Conservation (phyloP, 192 early-diverging fungal species). For the Rhizoclosmatium globosum region DNA sequence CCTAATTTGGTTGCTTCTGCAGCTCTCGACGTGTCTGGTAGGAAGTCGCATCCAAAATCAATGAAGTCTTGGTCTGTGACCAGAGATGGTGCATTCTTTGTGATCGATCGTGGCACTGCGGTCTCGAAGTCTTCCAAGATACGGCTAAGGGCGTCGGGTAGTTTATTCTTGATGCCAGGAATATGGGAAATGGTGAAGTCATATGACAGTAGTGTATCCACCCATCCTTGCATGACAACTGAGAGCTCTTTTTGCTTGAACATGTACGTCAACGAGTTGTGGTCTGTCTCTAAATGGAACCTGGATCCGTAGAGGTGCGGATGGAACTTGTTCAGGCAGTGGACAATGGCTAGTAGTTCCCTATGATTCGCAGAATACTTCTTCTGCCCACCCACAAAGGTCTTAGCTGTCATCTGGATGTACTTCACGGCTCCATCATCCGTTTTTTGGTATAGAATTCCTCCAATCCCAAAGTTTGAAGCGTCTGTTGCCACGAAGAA, state of each 20-base stretch:
- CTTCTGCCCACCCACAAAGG: background rate
- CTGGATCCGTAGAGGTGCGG: background rate
- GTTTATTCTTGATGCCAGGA: constrained; percentile 13
- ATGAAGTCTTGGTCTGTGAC: background rate
- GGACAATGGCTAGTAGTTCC: constrained; percentile 29
- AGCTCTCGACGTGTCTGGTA: background rate
- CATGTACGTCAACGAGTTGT: constrained; percentile 8
- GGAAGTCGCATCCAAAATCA: background rate
- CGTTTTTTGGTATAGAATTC: background rate
- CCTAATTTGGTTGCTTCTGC: too few relatives aligned
- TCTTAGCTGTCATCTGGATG: constrained; percentile 1
- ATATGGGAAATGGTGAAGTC: background rate
- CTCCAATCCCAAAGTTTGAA: background rate
- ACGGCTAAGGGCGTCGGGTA: background rate
- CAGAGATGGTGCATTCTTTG: background rate
- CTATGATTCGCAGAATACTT: background rate
- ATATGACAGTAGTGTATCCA: background rate
- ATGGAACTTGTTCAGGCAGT: constrained; percentile 15
- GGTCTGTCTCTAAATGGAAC: constrained; percentile 16
- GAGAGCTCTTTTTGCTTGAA: constrained; percentile 9
- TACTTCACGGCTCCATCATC: background rate
- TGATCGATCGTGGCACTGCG: background rate
- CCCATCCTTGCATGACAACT: constrained; percentile 8
- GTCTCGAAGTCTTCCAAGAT: constrained; percentile 9
- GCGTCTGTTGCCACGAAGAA: background rate